Percentiles rank a stretch among this genome's conserved stretches.
phyloP scores from a whole-genome alignment of 83 land plant genomes.

The Thuja plicata region DNA sequence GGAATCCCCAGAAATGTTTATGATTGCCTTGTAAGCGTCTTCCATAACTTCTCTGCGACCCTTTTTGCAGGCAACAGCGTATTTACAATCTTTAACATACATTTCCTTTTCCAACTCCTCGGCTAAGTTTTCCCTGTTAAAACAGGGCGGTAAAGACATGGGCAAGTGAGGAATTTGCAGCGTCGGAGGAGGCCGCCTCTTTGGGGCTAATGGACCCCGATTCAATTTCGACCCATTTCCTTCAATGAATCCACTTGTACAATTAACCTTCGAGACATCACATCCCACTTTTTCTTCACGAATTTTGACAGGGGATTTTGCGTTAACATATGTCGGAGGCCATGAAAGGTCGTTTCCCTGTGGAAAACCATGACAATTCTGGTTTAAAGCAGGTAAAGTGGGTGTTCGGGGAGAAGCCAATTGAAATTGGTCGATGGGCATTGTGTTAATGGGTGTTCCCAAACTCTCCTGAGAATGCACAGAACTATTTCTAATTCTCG shows the following conservation, averaged over 20 bases:
- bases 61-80: slow-evolving; percentile 24
- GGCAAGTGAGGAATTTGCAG: background rate
- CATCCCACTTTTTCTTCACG: background rate
- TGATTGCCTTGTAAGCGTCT: slow-evolving; percentile 41
- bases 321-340: background rate
- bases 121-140: background rate
- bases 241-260: background rate
- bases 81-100: background rate
- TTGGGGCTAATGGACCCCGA: background rate
- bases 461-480: too few relatives aligned
- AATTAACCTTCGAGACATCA: background rate
- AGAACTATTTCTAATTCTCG: too few relatives aligned
- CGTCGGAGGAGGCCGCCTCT: background rate
- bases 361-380: background rate
- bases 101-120: background rate
- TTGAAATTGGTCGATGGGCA: too few relatives aligned
- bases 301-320: background rate
- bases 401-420: background rate
- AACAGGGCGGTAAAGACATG: background rate
- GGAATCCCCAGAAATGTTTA: slow-evolving; percentile 32
- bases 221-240: background rate
- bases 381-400: too few relatives aligned
- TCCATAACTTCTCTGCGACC: slow-evolving; percentile 56
- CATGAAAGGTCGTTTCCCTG: background rate
- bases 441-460: too few relatives aligned